A percentile compares a stretch with the other conserved stretches of the same genome.
Evolutionary conservation across 768 basidiomycete species (phyloP).

Genomic region (Amanita pseudoporphyria): DNA sequence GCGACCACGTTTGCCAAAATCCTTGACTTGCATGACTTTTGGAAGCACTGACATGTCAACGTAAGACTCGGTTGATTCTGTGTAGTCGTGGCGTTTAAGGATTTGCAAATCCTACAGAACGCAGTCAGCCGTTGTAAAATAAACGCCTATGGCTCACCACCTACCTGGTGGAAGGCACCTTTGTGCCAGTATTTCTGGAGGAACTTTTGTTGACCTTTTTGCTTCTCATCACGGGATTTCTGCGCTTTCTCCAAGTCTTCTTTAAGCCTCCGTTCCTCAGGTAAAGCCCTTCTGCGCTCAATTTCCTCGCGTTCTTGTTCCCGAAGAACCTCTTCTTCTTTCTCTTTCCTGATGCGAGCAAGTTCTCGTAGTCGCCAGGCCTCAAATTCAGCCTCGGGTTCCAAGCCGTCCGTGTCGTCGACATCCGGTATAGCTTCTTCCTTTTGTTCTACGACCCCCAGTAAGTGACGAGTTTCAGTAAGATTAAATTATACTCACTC

Average conservation of each 20-base stretch:
- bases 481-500: conserved; percentile 46
- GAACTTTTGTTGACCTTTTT: conserved; percentile 87
- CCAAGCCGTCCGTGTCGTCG: conserved; percentile 91
- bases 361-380: conserved; percentile 94
- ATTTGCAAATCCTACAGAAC: conserved; percentile 68
- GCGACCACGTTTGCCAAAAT: conserved; percentile 87
- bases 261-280: conserved; percentile 85
- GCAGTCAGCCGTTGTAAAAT: background rate
- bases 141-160: conserved; percentile 7
- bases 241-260: conserved; percentile 88
- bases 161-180: conserved; percentile 94
- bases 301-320: conserved; percentile 88
- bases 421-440: conserved; percentile 77
- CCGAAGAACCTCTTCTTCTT: conserved; percentile 72
- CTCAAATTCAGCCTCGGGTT: conserved; percentile 87
- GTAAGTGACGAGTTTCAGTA: background rate
- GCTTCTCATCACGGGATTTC: conserved; percentile 76
- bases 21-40: conserved; percentile 93
- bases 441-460: conserved; percentile 63
- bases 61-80: conserved; percentile 82
- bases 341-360: conserved; percentile 87
- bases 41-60: conserved; percentile 85
- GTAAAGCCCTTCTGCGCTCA: conserved; percentile 83
- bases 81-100: conserved; percentile 74
- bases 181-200: conserved; percentile 99